Percentiles rank a stretch among this genome's conserved stretches.
Evolutionary conservation across 1,284 basidiomycete species (phyloP).

Genomic region (Fomitopsis pinicola): DNA sequence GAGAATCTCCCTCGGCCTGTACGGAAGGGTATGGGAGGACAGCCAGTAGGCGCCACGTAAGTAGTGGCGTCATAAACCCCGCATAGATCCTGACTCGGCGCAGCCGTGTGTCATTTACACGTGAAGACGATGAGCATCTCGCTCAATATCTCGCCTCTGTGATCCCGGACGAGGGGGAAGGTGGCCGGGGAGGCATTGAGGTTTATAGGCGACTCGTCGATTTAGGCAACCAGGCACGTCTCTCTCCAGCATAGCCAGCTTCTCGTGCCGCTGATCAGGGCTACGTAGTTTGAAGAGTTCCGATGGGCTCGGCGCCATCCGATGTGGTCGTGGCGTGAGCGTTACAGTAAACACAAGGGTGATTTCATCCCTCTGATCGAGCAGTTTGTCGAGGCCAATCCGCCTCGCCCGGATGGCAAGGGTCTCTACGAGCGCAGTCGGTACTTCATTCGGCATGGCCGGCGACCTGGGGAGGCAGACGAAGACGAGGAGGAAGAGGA

Average conservation of each 20-base stretch:
- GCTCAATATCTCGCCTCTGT: conserved; percentile 66
- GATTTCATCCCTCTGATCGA: conserved; percentile 55
- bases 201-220: conserved; percentile 51
- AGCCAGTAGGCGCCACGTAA: neutral
- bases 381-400: conserved; percentile 43
- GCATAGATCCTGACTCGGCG: neutral
- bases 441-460: neutral
- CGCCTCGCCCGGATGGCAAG: conserved; percentile 17
- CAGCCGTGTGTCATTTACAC: conserved; percentile 65
- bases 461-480: neutral
- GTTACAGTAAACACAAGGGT: conserved; percentile 63
- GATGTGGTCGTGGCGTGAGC: conserved; percentile 74
- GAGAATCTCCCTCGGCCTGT: conserved; percentile 6
- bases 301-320: conserved; percentile 68
- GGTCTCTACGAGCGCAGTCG: conserved; percentile 14
- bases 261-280: neutral
- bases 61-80: neutral
- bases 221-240: neutral
- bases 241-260: too few relatives aligned
- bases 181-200: conserved; percentile 67
- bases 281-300: neutral
- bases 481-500: neutral
- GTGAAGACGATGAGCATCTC: conserved; percentile 62
- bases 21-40: conserved; percentile 8
- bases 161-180: conserved; percentile 65